A percentile compares a stretch with the other conserved stretches of the same genome.
Evolutionary conservation across 345 rosid species (phyloP).

Genomic region (Pistacia vera): DNA sequence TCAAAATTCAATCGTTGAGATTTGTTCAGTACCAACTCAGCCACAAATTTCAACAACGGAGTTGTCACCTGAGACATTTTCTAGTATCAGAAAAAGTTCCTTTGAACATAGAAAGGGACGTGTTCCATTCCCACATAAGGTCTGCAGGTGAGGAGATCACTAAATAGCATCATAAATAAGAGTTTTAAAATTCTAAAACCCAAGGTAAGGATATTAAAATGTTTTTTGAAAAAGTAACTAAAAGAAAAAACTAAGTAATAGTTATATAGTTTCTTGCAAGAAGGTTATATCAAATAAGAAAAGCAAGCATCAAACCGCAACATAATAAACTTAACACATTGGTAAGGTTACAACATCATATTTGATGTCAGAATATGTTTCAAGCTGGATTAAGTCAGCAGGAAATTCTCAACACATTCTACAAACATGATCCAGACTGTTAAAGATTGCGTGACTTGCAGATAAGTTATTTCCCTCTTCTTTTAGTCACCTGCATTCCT

Average conservation of each 20-base stretch:
- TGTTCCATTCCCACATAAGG: background rate
- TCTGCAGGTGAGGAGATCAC: background rate
- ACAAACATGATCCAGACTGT: background rate
- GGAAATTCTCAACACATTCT: background rate
- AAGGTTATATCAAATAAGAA: background rate
- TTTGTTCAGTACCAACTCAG: conserved; percentile 42
- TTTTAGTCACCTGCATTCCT: background rate
- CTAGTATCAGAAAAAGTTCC: background rate
- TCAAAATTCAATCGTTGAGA: conserved; percentile 41
- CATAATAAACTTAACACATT: background rate
- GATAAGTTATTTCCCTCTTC: background rate
- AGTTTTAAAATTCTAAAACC: background rate
- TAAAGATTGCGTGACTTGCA: background rate
- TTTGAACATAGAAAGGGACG: background rate
- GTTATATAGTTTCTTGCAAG: too few species aligned
- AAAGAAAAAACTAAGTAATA: background rate
- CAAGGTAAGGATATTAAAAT: too few species aligned
- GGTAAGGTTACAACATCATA: background rate
- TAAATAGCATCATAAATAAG: background rate
- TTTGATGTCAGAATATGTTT: background rate
- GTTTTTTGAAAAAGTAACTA: too few species aligned
- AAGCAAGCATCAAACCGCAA: background rate
- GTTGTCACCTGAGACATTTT: conserved; percentile 32
- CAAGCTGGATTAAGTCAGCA: background rate
- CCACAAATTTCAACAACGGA: conserved; percentile 39